phyloP scores from a whole-genome alignment of 148 eudicot species.

The Diospyros lotus region DNA sequence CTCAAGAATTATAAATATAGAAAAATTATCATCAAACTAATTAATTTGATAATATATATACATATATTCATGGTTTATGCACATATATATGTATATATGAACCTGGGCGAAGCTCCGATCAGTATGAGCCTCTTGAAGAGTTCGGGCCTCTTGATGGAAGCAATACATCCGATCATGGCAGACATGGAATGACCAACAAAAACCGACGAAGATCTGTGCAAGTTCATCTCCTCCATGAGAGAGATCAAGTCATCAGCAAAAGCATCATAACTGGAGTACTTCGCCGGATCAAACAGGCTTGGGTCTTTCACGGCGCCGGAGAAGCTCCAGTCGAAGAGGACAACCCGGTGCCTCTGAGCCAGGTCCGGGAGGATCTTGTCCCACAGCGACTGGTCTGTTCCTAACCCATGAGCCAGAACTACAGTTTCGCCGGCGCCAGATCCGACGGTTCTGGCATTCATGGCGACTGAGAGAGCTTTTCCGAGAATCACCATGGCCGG shows the following conservation, averaged over 20 bases:
- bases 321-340: slow-evolving; percentile 78
- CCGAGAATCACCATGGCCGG: slow-evolving; percentile 46
- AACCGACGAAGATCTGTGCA: slow-evolving; percentile 34
- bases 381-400: slow-evolving; percentile 76
- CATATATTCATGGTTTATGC: too few relatives aligned
- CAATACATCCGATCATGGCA: slow-evolving; percentile 80
- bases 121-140: slow-evolving; percentile 71
- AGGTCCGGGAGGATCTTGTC: slow-evolving; percentile 55
- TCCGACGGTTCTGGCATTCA: slow-evolving; percentile 66
- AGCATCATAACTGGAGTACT: slow-evolving; percentile 49
- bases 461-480: slow-evolving; percentile 36
- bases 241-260: slow-evolving; percentile 68
- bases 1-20: too few relatives aligned
- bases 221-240: slow-evolving; percentile 65
- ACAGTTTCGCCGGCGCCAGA: slow-evolving; percentile 41
- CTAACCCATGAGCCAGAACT: slow-evolving; percentile 80
- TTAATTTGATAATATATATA: neutral
- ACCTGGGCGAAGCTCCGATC: slow-evolving; percentile 83
- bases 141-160: slow-evolving; percentile 72
- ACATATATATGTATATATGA: neutral
- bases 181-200: slow-evolving; percentile 90
- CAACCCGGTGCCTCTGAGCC: slow-evolving; percentile 35
- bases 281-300: slow-evolving; percentile 35
- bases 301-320: slow-evolving; percentile 36
- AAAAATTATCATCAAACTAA: too few relatives aligned